Conservation (phyloP, 495 filamentous ascomycete genomes). For the Friedmanniomyces simplex region DNA sequence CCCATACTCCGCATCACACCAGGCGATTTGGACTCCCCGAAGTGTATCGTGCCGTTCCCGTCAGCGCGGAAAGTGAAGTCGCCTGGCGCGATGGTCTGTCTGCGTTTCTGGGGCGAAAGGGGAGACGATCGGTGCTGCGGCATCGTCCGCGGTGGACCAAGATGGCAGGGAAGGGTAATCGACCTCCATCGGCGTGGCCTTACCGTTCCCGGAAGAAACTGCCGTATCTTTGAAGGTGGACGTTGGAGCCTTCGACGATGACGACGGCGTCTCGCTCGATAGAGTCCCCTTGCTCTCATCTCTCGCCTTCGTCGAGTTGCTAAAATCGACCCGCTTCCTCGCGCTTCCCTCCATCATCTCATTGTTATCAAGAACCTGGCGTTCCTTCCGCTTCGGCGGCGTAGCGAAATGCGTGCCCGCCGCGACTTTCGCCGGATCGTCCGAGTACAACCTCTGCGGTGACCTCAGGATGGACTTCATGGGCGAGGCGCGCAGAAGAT, state of each 20-base stretch:
- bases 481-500: constrained; percentile 23
- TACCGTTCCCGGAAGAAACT: neutral
- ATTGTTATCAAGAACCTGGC: constrained; percentile 28
- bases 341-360: constrained; percentile 9
- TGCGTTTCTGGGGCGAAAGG: constrained; percentile 17
- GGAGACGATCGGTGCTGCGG: neutral
- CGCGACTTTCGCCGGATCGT: constrained; percentile 50
- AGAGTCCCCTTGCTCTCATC: constrained; percentile 22
- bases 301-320: constrained; percentile 40
- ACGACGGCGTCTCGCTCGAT: constrained; percentile 1
- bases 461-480: constrained; percentile 55
- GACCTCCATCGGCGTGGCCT: constrained; percentile 11
- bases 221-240: neutral
- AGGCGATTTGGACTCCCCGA: constrained; percentile 19
- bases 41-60: constrained; percentile 22
- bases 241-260: constrained; percentile 2
- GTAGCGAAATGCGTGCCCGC: constrained; percentile 49
- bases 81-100: constrained; percentile 17
- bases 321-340: constrained; percentile 51
- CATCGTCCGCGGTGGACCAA: neutral
- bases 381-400: constrained; percentile 31
- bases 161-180: constrained; percentile 23
- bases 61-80: constrained; percentile 32
- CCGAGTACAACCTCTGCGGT: constrained; percentile 50
- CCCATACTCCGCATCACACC: constrained; percentile 20